Evolutionary conservation across 306 rosid species (phyloP), one percentile per base, ranked within the genome.

Genomic region (Oemleria cerasiformis): DNA sequence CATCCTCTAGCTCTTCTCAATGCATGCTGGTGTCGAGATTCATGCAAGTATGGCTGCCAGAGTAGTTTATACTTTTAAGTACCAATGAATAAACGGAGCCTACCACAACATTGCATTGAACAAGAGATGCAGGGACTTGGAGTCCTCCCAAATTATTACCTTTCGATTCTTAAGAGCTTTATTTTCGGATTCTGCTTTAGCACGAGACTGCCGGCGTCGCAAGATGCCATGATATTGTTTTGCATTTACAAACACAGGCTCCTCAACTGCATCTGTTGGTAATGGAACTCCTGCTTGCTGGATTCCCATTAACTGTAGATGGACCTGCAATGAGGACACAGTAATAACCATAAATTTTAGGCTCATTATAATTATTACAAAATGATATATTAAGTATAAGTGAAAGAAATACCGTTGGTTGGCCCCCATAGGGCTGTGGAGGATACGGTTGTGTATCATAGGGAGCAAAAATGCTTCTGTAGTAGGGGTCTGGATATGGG

Each of bases 141-240:
- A 51, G 74, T 64, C 63, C 50, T 64, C n/a, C 36, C 36, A 30
- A 30, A 76, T 58, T 63, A 53, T 0, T 80, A 90, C 98, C 98
- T 93, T 93, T 12, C 97, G 79, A 74, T 85, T 82, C 88, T 86
- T 90, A 66, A 88, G 40, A 75, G 78, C 92, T 78, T 90, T 93
- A 62, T 88, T 87, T 88, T 90, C 96, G 47, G 92, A 88, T 85
- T 92, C 98, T 72, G 98, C 98, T 86, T 90, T 92, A 42, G 98
- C 98, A 71, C 96, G 98, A 63, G 95, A 92, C 72, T 92, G 98
- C 41, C 98, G 82, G 9, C 96, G 96, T 58, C 96, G 82, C 78
- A 92, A 81, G 82, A 92, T 92, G 70, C 98, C 98, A n/a, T 86
- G 98, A 83, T 92, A 92, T 73, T 90, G 98, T 68, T 92, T 92